Conservation (phyloP, 306 rosid species). For the Glycine latifolia region DNA sequence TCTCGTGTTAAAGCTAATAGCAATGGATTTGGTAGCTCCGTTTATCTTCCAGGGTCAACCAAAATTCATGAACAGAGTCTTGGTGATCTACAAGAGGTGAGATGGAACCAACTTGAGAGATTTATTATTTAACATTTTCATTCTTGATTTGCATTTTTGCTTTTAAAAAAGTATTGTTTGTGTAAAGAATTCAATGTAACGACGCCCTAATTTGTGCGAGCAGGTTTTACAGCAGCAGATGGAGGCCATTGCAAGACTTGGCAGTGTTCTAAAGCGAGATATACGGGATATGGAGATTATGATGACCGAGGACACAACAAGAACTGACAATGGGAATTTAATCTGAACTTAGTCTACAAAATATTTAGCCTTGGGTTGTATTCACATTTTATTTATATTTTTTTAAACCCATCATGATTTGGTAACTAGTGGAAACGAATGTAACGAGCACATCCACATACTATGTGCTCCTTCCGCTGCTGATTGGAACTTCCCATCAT, state of each 20-base stretch:
- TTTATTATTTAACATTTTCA: constrained; percentile 15
- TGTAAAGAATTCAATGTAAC: background rate
- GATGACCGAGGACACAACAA: constrained; percentile 69
- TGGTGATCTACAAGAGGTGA: constrained; percentile 87
- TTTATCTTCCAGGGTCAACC: constrained; percentile 83
- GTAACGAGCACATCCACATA: background rate
- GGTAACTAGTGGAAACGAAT: constrained; percentile 15
- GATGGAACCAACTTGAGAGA: constrained; percentile 16
- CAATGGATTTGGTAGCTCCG: constrained; percentile 64
- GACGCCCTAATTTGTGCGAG: constrained; percentile 30
- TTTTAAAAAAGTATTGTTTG: background rate
- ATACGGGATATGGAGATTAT: constrained; percentile 89
- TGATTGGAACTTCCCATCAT: background rate
- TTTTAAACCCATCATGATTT: constrained; percentile 18
- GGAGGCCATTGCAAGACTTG: constrained; percentile 92
- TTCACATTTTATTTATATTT: constrained; percentile 14
- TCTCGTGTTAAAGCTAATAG: constrained; percentile 80
- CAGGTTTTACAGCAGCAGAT: constrained; percentile 97
- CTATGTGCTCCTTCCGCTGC: background rate
- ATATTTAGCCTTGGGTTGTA: background rate
- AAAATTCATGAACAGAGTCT: constrained; percentile 91
- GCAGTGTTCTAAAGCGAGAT: constrained; percentile 90
- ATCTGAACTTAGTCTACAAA: constrained; percentile 32
- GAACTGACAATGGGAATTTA: constrained; percentile 47
- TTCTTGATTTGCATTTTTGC: background rate